Conservation (phyloP, 331 rosid genomes). For the Cydonia oblonga region DNA sequence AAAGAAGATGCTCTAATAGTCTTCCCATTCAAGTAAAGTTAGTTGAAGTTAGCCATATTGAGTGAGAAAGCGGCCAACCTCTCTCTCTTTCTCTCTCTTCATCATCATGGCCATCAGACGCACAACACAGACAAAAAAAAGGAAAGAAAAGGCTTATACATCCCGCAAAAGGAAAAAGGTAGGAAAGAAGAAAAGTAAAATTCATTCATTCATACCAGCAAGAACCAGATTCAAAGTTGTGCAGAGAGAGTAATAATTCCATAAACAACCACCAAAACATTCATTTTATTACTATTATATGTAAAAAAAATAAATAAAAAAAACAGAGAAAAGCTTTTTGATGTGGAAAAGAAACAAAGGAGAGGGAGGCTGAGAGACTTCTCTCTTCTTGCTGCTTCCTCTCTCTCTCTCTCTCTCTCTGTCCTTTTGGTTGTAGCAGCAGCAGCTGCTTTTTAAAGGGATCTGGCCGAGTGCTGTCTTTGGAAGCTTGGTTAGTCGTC, state of each 20-base stretch:
- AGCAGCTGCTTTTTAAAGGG: not conserved
- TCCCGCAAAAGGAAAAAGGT: slow-evolving; percentile 64
- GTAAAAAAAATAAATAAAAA: too few species aligned
- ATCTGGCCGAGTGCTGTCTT: not conserved
- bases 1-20: slow-evolving; percentile 19
- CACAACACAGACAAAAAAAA: slow-evolving; percentile 20
- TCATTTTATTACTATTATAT: not conserved
- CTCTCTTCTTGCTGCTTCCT: slow-evolving; percentile 1
- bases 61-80: slow-evolving; percentile 82
- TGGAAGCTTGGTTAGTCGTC: slow-evolving; percentile 15
- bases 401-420: not conserved
- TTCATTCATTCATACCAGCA: slow-evolving; percentile 17
- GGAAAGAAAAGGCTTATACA: slow-evolving; percentile 25
- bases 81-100: slow-evolving; percentile 2
- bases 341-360: slow-evolving; percentile 23
- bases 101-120: slow-evolving; percentile 31
- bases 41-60: slow-evolving; percentile 72
- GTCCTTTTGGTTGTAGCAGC: slow-evolving; percentile 14
- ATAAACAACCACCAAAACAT: not conserved
- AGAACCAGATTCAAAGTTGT: slow-evolving; percentile 41
- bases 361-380: slow-evolving; percentile 22
- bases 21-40: slow-evolving; percentile 96
- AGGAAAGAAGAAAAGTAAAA: slow-evolving; percentile 26
- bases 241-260: not conserved
- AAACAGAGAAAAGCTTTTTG: not conserved